Base-by-base conservation (phyloP, 2,329 filamentous ascomycete genomes). In the Fusarium ramigenum region DNA sequence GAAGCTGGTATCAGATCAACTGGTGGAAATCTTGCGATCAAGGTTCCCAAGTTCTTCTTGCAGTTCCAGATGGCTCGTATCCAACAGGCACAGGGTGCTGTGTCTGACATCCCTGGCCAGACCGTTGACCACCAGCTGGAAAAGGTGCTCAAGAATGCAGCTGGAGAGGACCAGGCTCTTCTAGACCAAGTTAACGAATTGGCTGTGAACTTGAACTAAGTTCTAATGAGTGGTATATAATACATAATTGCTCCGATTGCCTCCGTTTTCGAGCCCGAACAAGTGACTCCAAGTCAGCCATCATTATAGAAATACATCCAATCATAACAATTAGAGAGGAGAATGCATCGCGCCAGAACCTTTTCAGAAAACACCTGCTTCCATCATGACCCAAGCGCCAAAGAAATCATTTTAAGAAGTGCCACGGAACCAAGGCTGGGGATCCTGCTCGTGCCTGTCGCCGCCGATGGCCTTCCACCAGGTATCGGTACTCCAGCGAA, bases 381-480 rank as follows among this genome's bases (percentile, higher is more conserved):
- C 53, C 58, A 25, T 57, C 43, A 34, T 65, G 60, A 64, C 47
- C 59, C 34, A 60, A 70, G 63, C 62, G 49, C 63, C 69, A 49
- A 62, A 64, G 62, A 75, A 63, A 50, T 66, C 44, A 59, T 47
- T 61, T 67, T 44, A 71, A 21, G 69, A 73, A 63, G 74, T 52
- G 43, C 68, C 60, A 23, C 80, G 79, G 77, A 82, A 78, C 56
- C 82, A 79, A 15, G 80, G 78, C 63, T 80, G 75, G 19, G 82
- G 81, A 28, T 83, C 77, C 67, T 82, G 81, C 81, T 89, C 87
- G 34, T 87, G 85, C 21, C 88, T 90, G 63, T 88, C 89, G 18
- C 91, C 93, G 1, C 95, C 95, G 60, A 90, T 93, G 1, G 95
- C 95, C 75, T 89, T 91, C 91, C 94, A 97, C 96, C 96, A 99